Evolutionary conservation across 2,329 filamentous ascomycete species (phyloP), one percentile per base, ranked within the genome.

Genomic region (Ceratocystis papillata): DNA sequence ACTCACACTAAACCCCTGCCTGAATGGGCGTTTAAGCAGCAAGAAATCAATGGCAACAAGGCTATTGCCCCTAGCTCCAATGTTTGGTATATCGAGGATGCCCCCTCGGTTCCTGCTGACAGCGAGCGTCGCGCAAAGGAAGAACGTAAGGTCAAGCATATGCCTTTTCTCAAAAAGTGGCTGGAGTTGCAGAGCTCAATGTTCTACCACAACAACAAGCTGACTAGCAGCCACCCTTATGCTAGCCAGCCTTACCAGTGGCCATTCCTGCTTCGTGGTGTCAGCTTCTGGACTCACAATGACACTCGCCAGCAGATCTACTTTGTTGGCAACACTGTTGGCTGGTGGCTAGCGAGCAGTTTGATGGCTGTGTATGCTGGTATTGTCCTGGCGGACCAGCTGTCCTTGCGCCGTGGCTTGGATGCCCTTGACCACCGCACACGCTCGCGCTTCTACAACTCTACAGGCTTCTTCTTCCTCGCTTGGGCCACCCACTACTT

Each of bases 21-120:
- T 3, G 94, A 99, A 3, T 99, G 94, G 94, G 94, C 83, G 30
- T 93, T 89, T 79, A 94, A 95, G 76, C 94, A 99, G 76, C 93
- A 96, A 73, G 94, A 99, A 75, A 96, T 99, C 80, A 99, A 99
- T 76, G 94, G 94, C 68, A 99, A 99, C 81, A 99, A 99, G 83
- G 95, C 96, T 74, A 79, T 95, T 65, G 81, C 86, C 33, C 89
- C 93, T 69, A 87, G 88, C 74, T 96, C 90, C 75, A 99, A 99
- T 75, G 82, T 96, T 69, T 99, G 94, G 94, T 87, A 88, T 71
- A 88, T 92, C 15, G 94, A 99, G 72, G 90, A 96, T 69, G 89
- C 97, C 64, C 84, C 89, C n/a, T 91, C 87, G 8, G 78, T 97
- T 60, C 79, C 87, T 1, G 79, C 76, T 4, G 90, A 90, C 70